Conservation (phyloP, 2,329 filamentous ascomycete genomes). For the Penicillium vulpinum region DNA sequence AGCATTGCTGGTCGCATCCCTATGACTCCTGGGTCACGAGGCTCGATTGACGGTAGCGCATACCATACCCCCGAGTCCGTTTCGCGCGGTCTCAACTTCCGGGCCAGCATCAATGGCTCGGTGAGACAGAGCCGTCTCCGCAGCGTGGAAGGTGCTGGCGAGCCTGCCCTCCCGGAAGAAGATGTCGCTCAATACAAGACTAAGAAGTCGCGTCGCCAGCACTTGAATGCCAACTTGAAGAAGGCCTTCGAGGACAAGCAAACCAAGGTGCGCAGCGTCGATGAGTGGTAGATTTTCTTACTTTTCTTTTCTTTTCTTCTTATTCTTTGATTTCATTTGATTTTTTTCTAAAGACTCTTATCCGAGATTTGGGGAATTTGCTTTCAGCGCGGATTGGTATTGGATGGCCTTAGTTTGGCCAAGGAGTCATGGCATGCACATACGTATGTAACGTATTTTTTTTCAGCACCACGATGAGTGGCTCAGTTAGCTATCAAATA, state of each 20-base stretch:
- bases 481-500: conserved; percentile 1
- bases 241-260: conserved; percentile 38
- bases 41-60: conserved; percentile 38
- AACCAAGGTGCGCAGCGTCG: conserved; percentile 33
- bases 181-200: conserved; percentile 38
- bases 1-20: conserved; percentile 30
- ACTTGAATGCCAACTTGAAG: conserved; percentile 39
- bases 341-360: neutral
- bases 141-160: conserved; percentile 29
- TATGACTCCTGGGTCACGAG: conserved; percentile 40
- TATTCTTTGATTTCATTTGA: neutral
- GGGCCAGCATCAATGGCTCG: conserved; percentile 38
- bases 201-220: conserved; percentile 38
- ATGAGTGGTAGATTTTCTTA: conserved; percentile 29
- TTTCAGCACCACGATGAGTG: conserved; percentile 2
- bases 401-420: conserved; percentile 1
- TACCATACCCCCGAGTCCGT: conserved; percentile 47
- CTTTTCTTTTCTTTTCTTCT: neutral
- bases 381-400: conserved; percentile 5
- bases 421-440: conserved; percentile 19
- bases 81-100: conserved; percentile 34
- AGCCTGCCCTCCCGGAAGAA: conserved; percentile 27
- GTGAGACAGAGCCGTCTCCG: conserved; percentile 35
- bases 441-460: conserved; percentile 7
- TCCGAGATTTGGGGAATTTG: neutral